Evolutionary conservation across 2,329 filamentous ascomycete species (phyloP).

Genomic region (Stachybotrys chlorohalonatus): DNA sequence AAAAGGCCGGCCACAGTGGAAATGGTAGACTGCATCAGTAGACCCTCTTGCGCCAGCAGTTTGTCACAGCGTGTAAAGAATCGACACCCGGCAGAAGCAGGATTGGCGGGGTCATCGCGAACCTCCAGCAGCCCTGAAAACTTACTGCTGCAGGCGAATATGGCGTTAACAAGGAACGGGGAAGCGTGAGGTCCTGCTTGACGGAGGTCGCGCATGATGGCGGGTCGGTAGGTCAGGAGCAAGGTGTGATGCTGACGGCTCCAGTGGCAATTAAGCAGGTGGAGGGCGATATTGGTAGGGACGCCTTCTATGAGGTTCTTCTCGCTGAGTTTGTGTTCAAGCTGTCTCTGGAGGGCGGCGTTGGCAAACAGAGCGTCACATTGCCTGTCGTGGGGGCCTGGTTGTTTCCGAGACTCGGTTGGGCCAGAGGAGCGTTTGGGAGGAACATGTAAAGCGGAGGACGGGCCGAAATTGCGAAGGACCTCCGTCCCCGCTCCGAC

Average conservation of each 20-base stretch:
- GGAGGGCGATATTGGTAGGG: slow-evolving; percentile 19
- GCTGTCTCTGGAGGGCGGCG: slow-evolving; percentile 1
- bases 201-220: slow-evolving; percentile 24
- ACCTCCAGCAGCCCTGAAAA: slow-evolving; percentile 13
- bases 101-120: slow-evolving; percentile 8
- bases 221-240: slow-evolving; percentile 27
- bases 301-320: slow-evolving; percentile 10
- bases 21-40: slow-evolving; percentile 10
- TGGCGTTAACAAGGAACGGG: slow-evolving; percentile 27
- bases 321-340: slow-evolving; percentile 1
- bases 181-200: slow-evolving; percentile 24
- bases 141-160: slow-evolving; percentile 18
- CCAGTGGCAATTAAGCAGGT: slow-evolving; percentile 29
- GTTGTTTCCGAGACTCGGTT: neutral
- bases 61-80: slow-evolving; percentile 16
- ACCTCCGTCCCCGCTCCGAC: neutral
- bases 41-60: slow-evolving; percentile 8
- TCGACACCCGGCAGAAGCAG: slow-evolving; percentile 9
- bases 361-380: slow-evolving; percentile 2
- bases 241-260: slow-evolving; percentile 27
- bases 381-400: neutral
- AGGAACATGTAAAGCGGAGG: slow-evolving; percentile 1
- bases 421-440: neutral
- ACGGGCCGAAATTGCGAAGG: slow-evolving; percentile 1
- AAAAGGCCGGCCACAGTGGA: slow-evolving; percentile 16